These are phyloP conservation scores for Venturiaceae sp. DNA, from an alignment of 2,329 filamentous ascomycete genomes.

Conservation along the genomic window DNA sequence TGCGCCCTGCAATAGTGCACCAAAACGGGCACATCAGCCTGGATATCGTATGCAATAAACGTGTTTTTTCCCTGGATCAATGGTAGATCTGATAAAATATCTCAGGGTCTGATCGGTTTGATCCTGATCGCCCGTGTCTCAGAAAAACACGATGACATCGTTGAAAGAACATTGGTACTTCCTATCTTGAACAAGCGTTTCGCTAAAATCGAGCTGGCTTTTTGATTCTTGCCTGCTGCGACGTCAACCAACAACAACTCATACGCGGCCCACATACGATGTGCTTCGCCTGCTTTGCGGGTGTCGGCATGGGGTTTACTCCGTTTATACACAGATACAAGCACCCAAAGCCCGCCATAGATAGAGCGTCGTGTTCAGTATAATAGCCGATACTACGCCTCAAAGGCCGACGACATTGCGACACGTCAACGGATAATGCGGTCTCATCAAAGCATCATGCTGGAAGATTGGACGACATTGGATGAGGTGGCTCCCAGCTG, in stretches of 20 bases:
- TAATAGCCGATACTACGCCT: not conserved
- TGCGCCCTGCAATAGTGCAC: not conserved
- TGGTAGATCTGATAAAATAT: not conserved
- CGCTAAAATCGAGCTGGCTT: not conserved
- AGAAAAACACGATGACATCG: not conserved
- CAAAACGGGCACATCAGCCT: not conserved
- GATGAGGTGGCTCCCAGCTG: conserved; percentile 20
- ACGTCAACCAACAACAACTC: not conserved
- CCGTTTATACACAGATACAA: not conserved
- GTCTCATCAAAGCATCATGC: not conserved
- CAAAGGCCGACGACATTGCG: not conserved
- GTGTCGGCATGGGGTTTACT: not conserved
- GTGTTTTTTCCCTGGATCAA: not conserved
- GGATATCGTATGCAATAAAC: not conserved
- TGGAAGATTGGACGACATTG: not conserved
- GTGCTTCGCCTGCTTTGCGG: not conserved
- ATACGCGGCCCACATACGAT: not conserved
- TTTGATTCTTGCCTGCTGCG: not conserved
- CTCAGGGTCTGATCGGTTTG: not conserved
- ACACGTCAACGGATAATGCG: not conserved
- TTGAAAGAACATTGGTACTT: not conserved
- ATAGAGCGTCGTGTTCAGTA: not conserved
- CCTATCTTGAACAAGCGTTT: not conserved
- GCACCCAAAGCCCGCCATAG: not conserved
- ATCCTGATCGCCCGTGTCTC: not conserved